Conservation (phyloP, 352 stramenopile species). For the Phytophthora syringae region DNA sequence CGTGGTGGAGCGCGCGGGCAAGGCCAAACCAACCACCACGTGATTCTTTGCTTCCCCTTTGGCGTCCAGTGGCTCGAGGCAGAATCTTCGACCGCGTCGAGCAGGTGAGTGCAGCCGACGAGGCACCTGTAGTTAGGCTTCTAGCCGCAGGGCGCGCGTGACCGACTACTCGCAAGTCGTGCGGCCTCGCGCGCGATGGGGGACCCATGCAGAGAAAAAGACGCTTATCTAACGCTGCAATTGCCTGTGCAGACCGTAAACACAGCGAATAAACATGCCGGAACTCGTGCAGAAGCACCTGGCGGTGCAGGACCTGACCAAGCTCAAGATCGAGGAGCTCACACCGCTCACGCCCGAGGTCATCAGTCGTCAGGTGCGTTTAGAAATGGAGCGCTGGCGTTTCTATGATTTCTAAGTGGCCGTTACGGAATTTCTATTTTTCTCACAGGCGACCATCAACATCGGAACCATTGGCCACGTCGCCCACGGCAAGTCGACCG, state of each 20-base stretch:
- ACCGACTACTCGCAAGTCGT: constrained; percentile 13
- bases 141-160: not conserved
- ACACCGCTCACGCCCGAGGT: constrained; percentile 98
- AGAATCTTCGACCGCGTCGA: constrained; percentile 33
- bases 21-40: no score
- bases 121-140: not conserved
- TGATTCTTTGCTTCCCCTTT: constrained; percentile 35
- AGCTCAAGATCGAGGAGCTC: constrained; percentile 96
- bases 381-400: no score
- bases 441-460: constrained; percentile 99
- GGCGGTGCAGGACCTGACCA: constrained; percentile 94
- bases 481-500: constrained; percentile 99
- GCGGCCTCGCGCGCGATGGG: not conserved
- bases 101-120: constrained; percentile 27
- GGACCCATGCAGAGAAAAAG: no score
- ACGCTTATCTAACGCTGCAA: no score
- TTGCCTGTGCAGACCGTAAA: no score
- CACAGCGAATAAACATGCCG: no score
- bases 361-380: constrained; percentile 82
- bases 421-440: no score
- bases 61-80: constrained; percentile 36
- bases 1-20: no score
- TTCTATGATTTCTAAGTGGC: no score
- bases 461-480: constrained; percentile 99
- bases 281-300: constrained; percentile 68